Percentiles rank a stretch among this genome's conserved stretches.
Evolutionary conservation across 768 basidiomycete species (phyloP).

Genomic region (Hirschioporus abietinus): DNA sequence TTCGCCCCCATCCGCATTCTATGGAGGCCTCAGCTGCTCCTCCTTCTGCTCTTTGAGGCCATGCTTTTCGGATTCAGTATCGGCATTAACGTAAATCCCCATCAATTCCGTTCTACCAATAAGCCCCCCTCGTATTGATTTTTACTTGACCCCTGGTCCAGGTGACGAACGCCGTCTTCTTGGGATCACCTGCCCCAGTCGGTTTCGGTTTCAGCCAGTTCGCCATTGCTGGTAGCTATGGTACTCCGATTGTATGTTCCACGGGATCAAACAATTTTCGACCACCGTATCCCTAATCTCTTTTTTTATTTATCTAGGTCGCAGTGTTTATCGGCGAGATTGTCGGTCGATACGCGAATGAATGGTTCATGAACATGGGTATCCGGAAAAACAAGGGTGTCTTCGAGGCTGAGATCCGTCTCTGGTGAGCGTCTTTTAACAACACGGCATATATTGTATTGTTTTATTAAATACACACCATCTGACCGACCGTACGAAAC

Average conservation of each 20-base stretch:
- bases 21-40: constrained; percentile 58
- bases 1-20: constrained; percentile 44
- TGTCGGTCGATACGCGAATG: constrained; percentile 47
- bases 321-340: constrained; percentile 50
- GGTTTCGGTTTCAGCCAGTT: constrained; percentile 46
- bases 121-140: neutral
- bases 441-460: neutral
- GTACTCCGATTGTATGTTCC: constrained; percentile 45
- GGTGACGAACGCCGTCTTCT: constrained; percentile 64
- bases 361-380: constrained; percentile 41
- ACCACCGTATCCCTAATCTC: constrained; percentile 2
- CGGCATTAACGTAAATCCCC: constrained; percentile 46
- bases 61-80: constrained; percentile 60
- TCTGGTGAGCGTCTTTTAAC: constrained; percentile 37
- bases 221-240: constrained; percentile 48
- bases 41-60: constrained; percentile 49
- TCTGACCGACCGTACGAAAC: neutral
- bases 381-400: constrained; percentile 50
- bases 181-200: constrained; percentile 46
- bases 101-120: neutral
- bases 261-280: no score
- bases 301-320: constrained; percentile 26
- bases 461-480: neutral
- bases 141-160: constrained; percentile 17
- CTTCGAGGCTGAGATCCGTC: constrained; percentile 54